These are phyloP conservation scores for Aegilops sharonensis DNA, from an alignment of 176 grass and related monocot genomes.

Conservation along the genomic window DNA sequence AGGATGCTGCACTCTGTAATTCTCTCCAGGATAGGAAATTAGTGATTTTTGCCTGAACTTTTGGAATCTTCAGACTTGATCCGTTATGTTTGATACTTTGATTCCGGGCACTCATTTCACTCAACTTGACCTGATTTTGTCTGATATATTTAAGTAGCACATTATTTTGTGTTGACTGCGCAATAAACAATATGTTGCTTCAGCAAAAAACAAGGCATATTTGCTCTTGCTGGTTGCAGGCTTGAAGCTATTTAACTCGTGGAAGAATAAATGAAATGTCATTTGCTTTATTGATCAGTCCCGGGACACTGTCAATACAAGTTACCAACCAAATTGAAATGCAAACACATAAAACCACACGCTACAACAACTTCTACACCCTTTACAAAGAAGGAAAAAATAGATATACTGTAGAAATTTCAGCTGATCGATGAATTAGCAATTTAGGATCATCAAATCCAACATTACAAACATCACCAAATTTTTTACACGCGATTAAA, in stretches of 20 bases:
- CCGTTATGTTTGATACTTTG: slow-evolving; percentile 4
- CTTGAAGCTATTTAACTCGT: background rate
- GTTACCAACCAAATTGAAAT: slow-evolving; percentile 4
- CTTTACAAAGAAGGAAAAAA: background rate
- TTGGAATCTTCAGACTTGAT: background rate
- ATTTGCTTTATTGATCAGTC: background rate
- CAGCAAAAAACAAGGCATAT: background rate
- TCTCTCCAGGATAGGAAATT: slow-evolving; percentile 2
- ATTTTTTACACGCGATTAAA: background rate
- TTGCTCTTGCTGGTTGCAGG: background rate
- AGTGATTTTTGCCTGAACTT: background rate
- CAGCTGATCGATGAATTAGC: slow-evolving; percentile 13
- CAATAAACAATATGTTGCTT: background rate
- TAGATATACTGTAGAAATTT: background rate
- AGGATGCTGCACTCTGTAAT: slow-evolving; percentile 33
- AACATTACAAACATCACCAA: background rate
- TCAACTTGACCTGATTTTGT: background rate
- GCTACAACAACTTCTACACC: slow-evolving; percentile 24
- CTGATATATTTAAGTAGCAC: background rate
- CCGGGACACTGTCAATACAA: slow-evolving; percentile 17
- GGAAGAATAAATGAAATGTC: background rate
- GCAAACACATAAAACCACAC: background rate
- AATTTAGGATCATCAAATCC: slow-evolving; percentile 6
- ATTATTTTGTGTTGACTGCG: background rate
- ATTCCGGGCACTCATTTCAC: background rate